phyloP scores from a whole-genome alignment of 164 flowering plant genomes.

The Akebia trifoliata region DNA sequence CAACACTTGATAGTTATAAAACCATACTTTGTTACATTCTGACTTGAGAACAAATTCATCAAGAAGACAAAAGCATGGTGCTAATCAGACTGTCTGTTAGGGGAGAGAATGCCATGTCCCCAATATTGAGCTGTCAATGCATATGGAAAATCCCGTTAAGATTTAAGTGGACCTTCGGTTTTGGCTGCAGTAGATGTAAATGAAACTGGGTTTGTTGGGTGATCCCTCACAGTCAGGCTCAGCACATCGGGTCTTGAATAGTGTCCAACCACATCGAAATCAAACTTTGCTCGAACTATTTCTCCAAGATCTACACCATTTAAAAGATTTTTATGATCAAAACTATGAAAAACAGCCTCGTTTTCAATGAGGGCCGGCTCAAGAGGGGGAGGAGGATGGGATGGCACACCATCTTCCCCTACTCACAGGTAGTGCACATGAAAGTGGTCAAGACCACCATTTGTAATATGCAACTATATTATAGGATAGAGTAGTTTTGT shows the following conservation, averaged over 20 bases:
- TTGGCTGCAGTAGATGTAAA: conserved; percentile 43
- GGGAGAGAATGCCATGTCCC: neutral
- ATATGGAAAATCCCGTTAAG: neutral
- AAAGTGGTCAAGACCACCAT: no score
- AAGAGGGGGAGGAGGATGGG: neutral
- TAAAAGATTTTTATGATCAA: conserved; percentile 1
- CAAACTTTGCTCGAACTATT: conserved; percentile 66
- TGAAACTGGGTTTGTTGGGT: conserved; percentile 54
- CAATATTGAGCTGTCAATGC: neutral
- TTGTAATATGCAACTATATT: no score
- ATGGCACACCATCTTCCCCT: neutral
- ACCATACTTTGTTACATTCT: neutral
- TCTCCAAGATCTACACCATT: conserved; percentile 68
- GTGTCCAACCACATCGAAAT: conserved; percentile 86
- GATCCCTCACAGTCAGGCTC: conserved; percentile 59
- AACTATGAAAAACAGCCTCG: neutral
- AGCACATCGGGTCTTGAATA: conserved; percentile 78
- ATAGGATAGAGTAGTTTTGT: no score
- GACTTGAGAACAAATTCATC: neutral
- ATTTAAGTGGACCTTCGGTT: conserved; percentile 28
- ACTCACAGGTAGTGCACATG: neutral
- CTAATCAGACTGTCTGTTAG: neutral
- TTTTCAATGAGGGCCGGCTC: no score
- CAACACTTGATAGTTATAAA: no score
- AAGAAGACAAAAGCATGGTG: neutral